A percentile compares a stretch with the other conserved stretches of the same genome.
Conservation (phyloP, 2,329 filamentous ascomycete species). For the Trichophyton verrucosum region DNA sequence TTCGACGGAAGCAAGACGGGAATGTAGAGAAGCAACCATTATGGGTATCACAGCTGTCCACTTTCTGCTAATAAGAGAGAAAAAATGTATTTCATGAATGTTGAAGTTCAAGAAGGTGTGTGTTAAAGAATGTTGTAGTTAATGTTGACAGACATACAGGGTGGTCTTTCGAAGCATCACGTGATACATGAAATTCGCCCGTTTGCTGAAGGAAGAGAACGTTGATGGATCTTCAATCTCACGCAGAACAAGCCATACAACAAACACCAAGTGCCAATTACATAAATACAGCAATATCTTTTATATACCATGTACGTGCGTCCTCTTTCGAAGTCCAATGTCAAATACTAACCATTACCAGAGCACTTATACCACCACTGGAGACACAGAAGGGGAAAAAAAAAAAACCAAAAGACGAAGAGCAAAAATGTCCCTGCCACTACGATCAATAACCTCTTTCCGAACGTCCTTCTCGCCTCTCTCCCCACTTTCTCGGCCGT, state of each 20-base stretch:
- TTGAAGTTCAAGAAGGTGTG: background rate
- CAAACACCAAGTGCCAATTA: background rate
- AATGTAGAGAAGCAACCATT: constrained; percentile 28
- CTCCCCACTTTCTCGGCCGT: constrained; percentile 63
- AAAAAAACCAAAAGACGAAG: background rate
- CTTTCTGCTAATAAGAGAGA: background rate
- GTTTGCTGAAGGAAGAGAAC: background rate
- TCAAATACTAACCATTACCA: background rate
- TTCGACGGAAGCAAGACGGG: constrained; percentile 41
- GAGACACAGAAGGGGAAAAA: background rate
- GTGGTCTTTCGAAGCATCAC: background rate
- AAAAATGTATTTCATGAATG: no score
- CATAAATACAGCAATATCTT: background rate
- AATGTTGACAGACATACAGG: background rate
- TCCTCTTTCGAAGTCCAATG: background rate
- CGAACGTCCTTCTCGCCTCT: constrained; percentile 88
- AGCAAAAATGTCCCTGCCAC: constrained; percentile 26
- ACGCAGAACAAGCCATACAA: background rate
- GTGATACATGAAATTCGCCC: background rate
- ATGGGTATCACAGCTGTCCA: background rate
- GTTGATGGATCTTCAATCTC: background rate
- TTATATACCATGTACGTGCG: background rate
- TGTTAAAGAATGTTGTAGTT: background rate
- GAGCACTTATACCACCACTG: background rate
- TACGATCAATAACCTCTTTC: constrained; percentile 53